Conservation (phyloP, 257 asterid species). For the Petunia axillaris region DNA sequence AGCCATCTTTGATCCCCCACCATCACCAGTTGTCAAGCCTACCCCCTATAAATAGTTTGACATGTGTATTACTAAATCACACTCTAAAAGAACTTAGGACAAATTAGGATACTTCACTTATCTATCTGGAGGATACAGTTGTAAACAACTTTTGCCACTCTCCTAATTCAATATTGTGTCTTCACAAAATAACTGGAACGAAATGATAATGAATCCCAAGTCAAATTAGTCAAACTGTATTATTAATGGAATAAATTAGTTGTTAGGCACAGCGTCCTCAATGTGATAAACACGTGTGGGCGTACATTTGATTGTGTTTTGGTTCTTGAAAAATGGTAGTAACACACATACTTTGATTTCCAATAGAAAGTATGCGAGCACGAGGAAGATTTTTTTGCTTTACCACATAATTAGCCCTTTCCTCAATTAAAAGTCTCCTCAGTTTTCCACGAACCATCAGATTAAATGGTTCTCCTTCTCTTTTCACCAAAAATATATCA, state of each 20-base stretch:
- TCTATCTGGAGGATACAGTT: background rate
- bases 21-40: no score
- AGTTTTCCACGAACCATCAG: no score
- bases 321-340: background rate
- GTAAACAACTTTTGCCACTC: background rate
- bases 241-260: background rate
- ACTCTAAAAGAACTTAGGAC: background rate
- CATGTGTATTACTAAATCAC: no score
- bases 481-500: background rate
- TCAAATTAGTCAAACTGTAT: background rate
- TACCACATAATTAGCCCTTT: no score
- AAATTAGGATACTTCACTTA: background rate
- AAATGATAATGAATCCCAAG: background rate
- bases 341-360: background rate
- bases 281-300: background rate
- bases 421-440: no score
- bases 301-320: conserved; percentile 1
- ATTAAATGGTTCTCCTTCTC: background rate
- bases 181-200: background rate
- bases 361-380: background rate
- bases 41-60: no score
- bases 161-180: background rate
- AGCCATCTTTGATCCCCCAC: no score
- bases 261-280: background rate
- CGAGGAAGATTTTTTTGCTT: conserved; percentile 15